phyloP scores from a whole-genome alignment of 1,284 basidiomycete genomes.

The Schizophyllum commune region DNA sequence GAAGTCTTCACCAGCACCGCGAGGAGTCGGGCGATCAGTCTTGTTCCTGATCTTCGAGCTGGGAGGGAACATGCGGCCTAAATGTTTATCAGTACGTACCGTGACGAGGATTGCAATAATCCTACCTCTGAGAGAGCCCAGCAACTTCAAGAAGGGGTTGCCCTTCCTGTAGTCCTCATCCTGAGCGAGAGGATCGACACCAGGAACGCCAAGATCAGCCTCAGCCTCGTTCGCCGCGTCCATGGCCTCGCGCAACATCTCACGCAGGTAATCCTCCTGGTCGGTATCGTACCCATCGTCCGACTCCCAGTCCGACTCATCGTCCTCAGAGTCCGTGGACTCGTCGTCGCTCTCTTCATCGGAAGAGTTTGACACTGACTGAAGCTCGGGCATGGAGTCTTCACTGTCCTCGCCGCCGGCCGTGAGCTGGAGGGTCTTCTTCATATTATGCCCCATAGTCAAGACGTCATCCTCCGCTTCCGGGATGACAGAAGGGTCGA shows the following conservation, averaged over 20 bases:
- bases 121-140: conserved; percentile 62
- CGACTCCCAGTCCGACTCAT: conserved; percentile 29
- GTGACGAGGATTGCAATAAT: neutral
- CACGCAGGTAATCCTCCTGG: conserved; percentile 56
- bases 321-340: conserved; percentile 26
- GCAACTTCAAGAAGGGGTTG: conserved; percentile 67
- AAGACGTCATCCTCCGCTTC: conserved; percentile 12
- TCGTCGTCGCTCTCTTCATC: conserved; percentile 30
- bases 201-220: conserved; percentile 45
- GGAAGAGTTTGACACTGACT: conserved; percentile 53
- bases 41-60: conserved; percentile 44
- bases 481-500: conserved; percentile 13
- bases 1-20: conserved; percentile 12
- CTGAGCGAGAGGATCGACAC: conserved; percentile 29
- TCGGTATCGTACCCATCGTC: conserved; percentile 54
- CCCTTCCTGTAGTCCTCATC: conserved; percentile 42
- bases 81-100: neutral
- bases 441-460: neutral
- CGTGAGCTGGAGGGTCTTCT: conserved; percentile 18
- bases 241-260: conserved; percentile 62
- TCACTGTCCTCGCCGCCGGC: conserved; percentile 37
- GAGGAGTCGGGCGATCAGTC: conserved; percentile 20
- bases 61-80: conserved; percentile 66
- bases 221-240: conserved; percentile 51
- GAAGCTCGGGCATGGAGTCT: conserved; percentile 55